Conservation (phyloP, 2,329 filamentous ascomycete species). For the Dendrostoma leiphaemia region DNA sequence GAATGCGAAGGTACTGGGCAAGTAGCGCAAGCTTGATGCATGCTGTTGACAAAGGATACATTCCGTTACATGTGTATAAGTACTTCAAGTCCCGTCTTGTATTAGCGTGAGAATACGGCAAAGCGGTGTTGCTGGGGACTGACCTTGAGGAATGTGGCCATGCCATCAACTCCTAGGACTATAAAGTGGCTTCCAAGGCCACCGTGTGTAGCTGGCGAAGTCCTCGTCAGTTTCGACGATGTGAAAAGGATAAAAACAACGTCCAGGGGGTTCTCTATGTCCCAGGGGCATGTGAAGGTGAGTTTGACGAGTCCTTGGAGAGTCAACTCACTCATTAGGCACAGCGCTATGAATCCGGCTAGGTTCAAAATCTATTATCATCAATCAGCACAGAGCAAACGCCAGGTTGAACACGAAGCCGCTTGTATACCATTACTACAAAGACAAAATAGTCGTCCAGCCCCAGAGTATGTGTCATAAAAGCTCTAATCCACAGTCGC, state of each 20-base stretch:
- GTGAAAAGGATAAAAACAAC: no score
- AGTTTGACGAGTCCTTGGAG: no score
- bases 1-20: conserved; percentile 22
- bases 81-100: neutral
- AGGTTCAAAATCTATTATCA: neutral
- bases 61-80: conserved; percentile 21
- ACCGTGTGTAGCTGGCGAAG: neutral
- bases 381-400: neutral
- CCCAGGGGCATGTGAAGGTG: no score
- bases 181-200: conserved; percentile 16
- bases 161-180: neutral
- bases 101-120: neutral
- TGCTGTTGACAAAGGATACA: conserved; percentile 20
- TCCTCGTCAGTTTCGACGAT: neutral
- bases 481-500: conserved; percentile 20
- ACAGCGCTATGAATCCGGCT: no score
- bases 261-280: no score
- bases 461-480: conserved; percentile 15
- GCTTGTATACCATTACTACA: conserved; percentile 15
- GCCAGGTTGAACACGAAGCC: neutral
- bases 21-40: conserved; percentile 23
- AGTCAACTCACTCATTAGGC: no score
- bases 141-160: conserved; percentile 16
- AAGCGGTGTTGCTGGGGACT: neutral
- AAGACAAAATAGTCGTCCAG: conserved; percentile 22